Conservation (phyloP, 1,139 yeast species). For the Kazachstania sp. region DNA sequence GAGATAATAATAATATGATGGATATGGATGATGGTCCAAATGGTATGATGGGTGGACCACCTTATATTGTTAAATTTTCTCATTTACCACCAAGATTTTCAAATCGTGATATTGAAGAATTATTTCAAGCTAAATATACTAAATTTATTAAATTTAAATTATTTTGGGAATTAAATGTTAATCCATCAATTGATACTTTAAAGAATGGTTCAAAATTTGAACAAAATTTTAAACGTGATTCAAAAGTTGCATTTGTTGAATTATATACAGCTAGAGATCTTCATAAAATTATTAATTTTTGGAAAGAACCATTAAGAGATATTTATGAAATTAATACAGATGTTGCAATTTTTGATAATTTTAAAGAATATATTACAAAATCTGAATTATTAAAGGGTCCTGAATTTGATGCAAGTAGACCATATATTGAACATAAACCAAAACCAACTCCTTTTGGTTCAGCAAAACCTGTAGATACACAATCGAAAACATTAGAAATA, state of each 20-base stretch:
- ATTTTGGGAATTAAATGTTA: slow-evolving; percentile 35
- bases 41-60: slow-evolving; percentile 34
- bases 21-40: slow-evolving; percentile 6
- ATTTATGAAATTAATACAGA: slow-evolving; percentile 22
- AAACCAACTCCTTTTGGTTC: slow-evolving; percentile 45
- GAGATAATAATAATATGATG: background rate
- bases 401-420: slow-evolving; percentile 21
- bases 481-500: slow-evolving; percentile 39
- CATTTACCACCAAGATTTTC: slow-evolving; percentile 40
- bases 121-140: slow-evolving; percentile 33
- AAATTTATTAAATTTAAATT: slow-evolving; percentile 33
- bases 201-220: slow-evolving; percentile 24
- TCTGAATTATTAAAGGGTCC: slow-evolving; percentile 17
- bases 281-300: slow-evolving; percentile 32
- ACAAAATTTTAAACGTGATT: slow-evolving; percentile 29
- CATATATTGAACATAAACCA: slow-evolving; percentile 30
- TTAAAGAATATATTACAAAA: slow-evolving; percentile 26
- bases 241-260: slow-evolving; percentile 58
- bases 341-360: slow-evolving; percentile 26
- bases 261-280: slow-evolving; percentile 40
- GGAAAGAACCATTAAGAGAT: slow-evolving; percentile 25
- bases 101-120: slow-evolving; percentile 30
- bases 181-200: slow-evolving; percentile 20
- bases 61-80: slow-evolving; percentile 48
- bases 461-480: slow-evolving; percentile 48